Base-by-base conservation (phyloP, 345 rosid genomes). In the Bruguiera parviflora region DNA sequence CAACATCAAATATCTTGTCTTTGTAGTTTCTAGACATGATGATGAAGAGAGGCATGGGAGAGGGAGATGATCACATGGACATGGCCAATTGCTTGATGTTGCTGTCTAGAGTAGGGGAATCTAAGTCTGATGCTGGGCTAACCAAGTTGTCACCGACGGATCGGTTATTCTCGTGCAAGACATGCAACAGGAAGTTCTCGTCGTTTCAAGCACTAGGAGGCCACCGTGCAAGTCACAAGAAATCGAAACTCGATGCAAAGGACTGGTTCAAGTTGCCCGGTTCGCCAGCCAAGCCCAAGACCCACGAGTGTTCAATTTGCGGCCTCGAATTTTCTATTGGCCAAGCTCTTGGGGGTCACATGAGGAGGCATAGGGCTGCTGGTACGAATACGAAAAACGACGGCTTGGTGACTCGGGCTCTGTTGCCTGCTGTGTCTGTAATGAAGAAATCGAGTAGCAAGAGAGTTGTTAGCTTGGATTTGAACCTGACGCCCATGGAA, bases 141-240 rank as follows among this genome's bases (percentile, higher is more conserved):
- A 21, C 35, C 9, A 2, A 64, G 5, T 22, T 58, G 5, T 13
- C 33, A n/a, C 10, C 63, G 0, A 24, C 29, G 27, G 63, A 64
- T 32, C 88, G 91, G 16, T 77, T 79, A 32, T 93, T 93, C 46
- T 27, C 83, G 0, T 93, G 98, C 89, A 93, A 91, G 77, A 91
- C 97, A n/a, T 93, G 98, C 77, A 74, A 87, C 85, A 85, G 68
- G 64, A 79, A 77, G 67, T 93, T 93, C 70, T 61, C 84, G 18
- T 86, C 98, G 28, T 93, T 93, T 46, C 98, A 93, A 78, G 98
- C 98, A 2, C 73, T 93, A 18, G 98, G 98, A 0, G 98, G 97
- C 1, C 97, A 93, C 81, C 84, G 96, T 21, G 96, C 98, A 0
- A 93, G 98, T 66, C 98, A 93, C 86, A 85, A 84, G 77, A 85